Evolutionary conservation across 2,329 filamentous ascomycete species (phyloP), one percentile per base, ranked within the genome.

Genomic region (Hymenoscyphus scutula): DNA sequence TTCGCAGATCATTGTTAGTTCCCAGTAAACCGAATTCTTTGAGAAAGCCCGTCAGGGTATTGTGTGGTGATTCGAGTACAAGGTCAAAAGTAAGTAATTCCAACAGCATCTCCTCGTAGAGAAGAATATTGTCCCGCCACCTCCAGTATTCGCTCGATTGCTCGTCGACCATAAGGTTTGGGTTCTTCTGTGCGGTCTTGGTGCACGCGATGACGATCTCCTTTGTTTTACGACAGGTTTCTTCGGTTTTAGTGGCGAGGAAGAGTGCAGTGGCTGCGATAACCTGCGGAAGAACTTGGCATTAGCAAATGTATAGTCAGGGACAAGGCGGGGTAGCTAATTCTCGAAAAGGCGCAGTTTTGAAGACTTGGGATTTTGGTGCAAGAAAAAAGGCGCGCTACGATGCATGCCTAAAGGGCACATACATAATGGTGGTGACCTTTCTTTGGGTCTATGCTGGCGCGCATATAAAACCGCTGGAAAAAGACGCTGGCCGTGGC

Each of bases 81-180:
- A 99, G 81, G 74, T 99, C 95, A 75, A 99, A 99, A 64, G 93
- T 98, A 19, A 99, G 81, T 54, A 87, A 87, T 75, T 98, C 95
- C 17, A 99, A 83, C 79, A 99, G 89, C 53, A 94, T 81, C 74
- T 98, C 95, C 77, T 99, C 95, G 73, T 96, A 92, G 68, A 90
- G 89, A 15, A 98, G 80, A 62, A 99, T 96, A 63, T 89, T 95
- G 74, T 99, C 95, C 65, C 92, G 86, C 95, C 95, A 99, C 72
- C 90, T 87, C 95, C 95, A 99, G 75, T 95, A 99, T 74, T 99
- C 95, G 73, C 97, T 98, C 69, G 90, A 96, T 76, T 98, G 93
- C 77, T 98, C 95, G 74, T 99, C 95, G 59, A 98, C 91, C 60
- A 94, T 81, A 63, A 97, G 84, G 71, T 92, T 90, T 1, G 91